Percentiles rank a stretch among this genome's conserved stretches.
phyloP scores from a whole-genome alignment of 2,329 filamentous ascomycete species.

The Lomentospora prolificans region DNA sequence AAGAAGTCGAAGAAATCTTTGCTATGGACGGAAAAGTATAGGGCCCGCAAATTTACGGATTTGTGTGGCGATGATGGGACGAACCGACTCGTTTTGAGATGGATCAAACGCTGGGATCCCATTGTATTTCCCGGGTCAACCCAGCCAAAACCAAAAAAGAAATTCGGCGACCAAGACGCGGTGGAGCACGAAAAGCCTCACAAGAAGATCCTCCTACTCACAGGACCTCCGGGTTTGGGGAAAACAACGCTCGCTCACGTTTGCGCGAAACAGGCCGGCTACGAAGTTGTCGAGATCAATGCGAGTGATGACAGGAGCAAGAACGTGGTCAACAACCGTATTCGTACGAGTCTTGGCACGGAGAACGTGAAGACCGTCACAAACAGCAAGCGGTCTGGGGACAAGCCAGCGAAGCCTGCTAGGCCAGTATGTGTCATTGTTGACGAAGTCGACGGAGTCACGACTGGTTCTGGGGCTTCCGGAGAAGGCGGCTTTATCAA shows the following conservation, averaged over 20 bases:
- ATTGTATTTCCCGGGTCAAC: conserved; percentile 76
- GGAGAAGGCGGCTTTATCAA: conserved; percentile 94
- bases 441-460: conserved; percentile 93
- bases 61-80: conserved; percentile 91
- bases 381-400: conserved; percentile 35
- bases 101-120: conserved; percentile 90
- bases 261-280: conserved; percentile 88
- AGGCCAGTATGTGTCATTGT: conserved; percentile 89
- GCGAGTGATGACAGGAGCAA: conserved; percentile 89
- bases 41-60: conserved; percentile 83
- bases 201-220: conserved; percentile 79
- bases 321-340: conserved; percentile 82
- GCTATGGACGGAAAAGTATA: conserved; percentile 96
- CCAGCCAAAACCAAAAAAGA: conserved; percentile 39
- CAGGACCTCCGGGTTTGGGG: conserved; percentile 84
- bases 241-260: conserved; percentile 97
- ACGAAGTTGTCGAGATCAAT: conserved; percentile 95
- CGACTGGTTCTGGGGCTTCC: conserved; percentile 63
- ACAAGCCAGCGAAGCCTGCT: conserved; percentile 53
- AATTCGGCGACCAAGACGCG: conserved; percentile 37
- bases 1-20: conserved; percentile 42
- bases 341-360: conserved; percentile 84
- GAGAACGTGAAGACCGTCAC: conserved; percentile 79
- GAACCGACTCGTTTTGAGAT: conserved; percentile 79
- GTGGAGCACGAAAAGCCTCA: conserved; percentile 70